Base-by-base conservation (phyloP, 2,329 filamentous ascomycete species). In the Colletotrichum destructivum region DNA sequence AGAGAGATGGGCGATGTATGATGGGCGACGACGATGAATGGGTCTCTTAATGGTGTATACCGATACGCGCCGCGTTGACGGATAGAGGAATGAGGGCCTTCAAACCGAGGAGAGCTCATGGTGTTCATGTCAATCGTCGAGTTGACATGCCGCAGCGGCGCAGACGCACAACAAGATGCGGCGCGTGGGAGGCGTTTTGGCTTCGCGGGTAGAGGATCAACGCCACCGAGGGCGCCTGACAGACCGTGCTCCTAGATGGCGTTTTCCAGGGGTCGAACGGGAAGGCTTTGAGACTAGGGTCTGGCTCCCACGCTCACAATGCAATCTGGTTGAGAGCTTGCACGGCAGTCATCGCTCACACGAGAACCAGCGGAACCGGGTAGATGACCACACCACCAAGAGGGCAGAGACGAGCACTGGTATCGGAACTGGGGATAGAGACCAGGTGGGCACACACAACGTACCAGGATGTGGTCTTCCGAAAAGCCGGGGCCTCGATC, bases 131-230 rank as follows among this genome's bases (percentile, higher is more conserved):
- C 35, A 5, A 31, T 40, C 3, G 47, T 40, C 38, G 12, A 59
- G 61, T 51, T 67, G 26, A 54, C 67, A 67, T 57, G 42, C 68
- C 55, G 31, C 26, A 65, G 70, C 51, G 35, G 64, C 55, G 23
- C 26, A 65, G 70, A 60, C 42, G 72, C 69, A 73, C 23, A 71
- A 73, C 71, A 74, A 74, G 71, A 73, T 74, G 73, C 73, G 73
- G 73, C 73, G 66, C 26, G 59, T 55, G 62, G 57, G 66, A 68
- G 69, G 72, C 69, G 69, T 68, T 69, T 72, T 62, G 69, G 69
- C 56, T 71, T 61, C 47, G 55, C 51, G 54, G 66, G 69, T 62
- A 38, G 62, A 71, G 68, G 60, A 59, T 56, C 56, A 73, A 46
- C 71, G 71, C 71, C 71, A 71, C 70, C 18, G 49, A 61, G 61